phyloP scores from a whole-genome alignment of 129 eudicot genomes.

The Artemisia annua region DNA sequence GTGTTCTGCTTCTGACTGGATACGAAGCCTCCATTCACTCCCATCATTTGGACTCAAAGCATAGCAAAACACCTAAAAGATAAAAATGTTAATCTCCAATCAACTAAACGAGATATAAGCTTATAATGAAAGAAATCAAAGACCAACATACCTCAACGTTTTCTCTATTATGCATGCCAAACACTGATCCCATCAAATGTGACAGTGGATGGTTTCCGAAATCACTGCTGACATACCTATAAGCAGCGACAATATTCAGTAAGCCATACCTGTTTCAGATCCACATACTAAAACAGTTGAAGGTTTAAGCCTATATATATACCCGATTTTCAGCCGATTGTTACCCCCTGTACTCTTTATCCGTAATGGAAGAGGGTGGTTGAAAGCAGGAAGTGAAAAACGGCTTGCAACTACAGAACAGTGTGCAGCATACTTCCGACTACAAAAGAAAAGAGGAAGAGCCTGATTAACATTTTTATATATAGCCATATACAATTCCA shows the following conservation, averaged over 20 bases:
- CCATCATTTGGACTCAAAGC: conserved; percentile 95
- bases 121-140: not conserved
- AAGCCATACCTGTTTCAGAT: not conserved
- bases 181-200: conserved; percentile 98
- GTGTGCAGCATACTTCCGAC: conserved; percentile 92
- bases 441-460: conserved; percentile 25
- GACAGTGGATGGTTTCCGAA: conserved; percentile 97
- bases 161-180: conserved; percentile 86
- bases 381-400: conserved; percentile 79
- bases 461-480: conserved; percentile 13
- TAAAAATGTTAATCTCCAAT: not conserved
- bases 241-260: conserved; percentile 6
- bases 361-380: conserved; percentile 68
- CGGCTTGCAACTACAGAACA: conserved; percentile 89
- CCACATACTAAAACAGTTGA: conserved; percentile 4
- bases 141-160: conserved; percentile 65
- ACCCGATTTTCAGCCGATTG: conserved; percentile 83
- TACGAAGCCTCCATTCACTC: conserved; percentile 86
- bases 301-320: conserved; percentile 12
- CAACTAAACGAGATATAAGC: conserved; percentile 18
- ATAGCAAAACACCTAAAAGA: conserved; percentile 81
- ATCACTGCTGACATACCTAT: conserved; percentile 96
- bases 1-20: conserved; percentile 89
- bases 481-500: not conserved
- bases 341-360: conserved; percentile 70